Evolutionary conservation across 169 alveolate species (phyloP).

Genomic region (Eimeria acervulina): DNA sequence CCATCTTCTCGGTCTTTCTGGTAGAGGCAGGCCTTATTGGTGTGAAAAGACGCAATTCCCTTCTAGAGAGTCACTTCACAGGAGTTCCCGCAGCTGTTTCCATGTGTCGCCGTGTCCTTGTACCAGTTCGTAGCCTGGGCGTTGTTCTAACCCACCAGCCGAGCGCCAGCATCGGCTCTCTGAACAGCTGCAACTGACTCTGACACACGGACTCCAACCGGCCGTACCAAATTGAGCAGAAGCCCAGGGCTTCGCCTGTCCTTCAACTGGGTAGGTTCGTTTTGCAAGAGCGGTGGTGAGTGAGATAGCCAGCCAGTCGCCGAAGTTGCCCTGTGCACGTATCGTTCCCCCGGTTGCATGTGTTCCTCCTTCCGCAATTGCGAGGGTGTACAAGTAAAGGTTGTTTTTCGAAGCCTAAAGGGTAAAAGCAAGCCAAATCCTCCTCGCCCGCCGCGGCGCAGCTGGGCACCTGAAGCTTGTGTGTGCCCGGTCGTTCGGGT

Average conservation of each 20-base stretch:
- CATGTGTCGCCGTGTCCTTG: conserved; percentile 7
- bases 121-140: conserved; percentile 1
- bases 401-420: neutral
- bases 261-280: neutral
- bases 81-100: conserved; percentile 29
- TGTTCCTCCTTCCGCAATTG: neutral
- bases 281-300: neutral
- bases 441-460: neutral
- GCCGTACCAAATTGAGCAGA: neutral
- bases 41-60: no score
- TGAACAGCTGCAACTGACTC: conserved; percentile 23
- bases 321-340: neutral
- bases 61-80: neutral
- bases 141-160: conserved; percentile 40
- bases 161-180: conserved; percentile 68
- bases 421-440: conserved; percentile 7
- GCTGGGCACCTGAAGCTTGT: neutral
- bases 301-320: neutral
- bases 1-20: neutral
- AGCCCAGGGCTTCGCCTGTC: neutral
- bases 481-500: conserved; percentile 17
- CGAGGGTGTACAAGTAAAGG: neutral
- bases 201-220: neutral
- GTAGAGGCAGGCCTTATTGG: no score
- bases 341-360: neutral